Conservation (phyloP, 371 early-diverging fungal species). For the Massospora cicadina region DNA sequence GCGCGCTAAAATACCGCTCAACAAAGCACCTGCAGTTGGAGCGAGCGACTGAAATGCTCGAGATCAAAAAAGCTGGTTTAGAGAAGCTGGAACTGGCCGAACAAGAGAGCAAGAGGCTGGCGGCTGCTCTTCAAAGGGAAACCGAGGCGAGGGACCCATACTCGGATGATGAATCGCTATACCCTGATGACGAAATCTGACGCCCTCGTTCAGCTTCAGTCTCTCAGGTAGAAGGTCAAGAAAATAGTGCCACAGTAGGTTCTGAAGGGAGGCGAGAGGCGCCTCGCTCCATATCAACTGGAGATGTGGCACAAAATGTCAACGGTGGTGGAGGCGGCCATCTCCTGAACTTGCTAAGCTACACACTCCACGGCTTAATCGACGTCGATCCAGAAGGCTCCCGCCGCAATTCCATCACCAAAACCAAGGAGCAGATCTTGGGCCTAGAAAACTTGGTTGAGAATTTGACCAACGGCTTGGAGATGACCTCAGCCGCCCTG, state of each 20-base stretch:
- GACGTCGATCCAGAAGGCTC: slow-evolving; percentile 89
- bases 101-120: slow-evolving; percentile 63
- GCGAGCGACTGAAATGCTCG: slow-evolving; percentile 43
- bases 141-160: slow-evolving; percentile 12
- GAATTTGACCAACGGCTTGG: slow-evolving; percentile 45
- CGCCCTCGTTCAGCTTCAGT: slow-evolving; percentile 13
- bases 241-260: neutral
- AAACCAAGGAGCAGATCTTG: slow-evolving; percentile 61
- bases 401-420: slow-evolving; percentile 73
- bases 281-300: neutral
- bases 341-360: slow-evolving; percentile 42
- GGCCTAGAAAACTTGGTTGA: slow-evolving; percentile 59
- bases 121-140: slow-evolving; percentile 45
- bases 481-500: slow-evolving; percentile 50
- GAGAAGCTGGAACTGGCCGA: slow-evolving; percentile 56
- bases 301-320: slow-evolving; percentile 18
- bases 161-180: slow-evolving; percentile 11
- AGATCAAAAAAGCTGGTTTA: slow-evolving; percentile 41
- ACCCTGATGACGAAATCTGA: slow-evolving; percentile 5
- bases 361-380: slow-evolving; percentile 68
- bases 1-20: slow-evolving; percentile 63
- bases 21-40: slow-evolving; percentile 77
- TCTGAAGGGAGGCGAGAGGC: neutral
- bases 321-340: slow-evolving; percentile 25
- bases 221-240: neutral